phyloP scores from a whole-genome alignment of 768 basidiomycete genomes.

The Termitomyces sp. region DNA sequence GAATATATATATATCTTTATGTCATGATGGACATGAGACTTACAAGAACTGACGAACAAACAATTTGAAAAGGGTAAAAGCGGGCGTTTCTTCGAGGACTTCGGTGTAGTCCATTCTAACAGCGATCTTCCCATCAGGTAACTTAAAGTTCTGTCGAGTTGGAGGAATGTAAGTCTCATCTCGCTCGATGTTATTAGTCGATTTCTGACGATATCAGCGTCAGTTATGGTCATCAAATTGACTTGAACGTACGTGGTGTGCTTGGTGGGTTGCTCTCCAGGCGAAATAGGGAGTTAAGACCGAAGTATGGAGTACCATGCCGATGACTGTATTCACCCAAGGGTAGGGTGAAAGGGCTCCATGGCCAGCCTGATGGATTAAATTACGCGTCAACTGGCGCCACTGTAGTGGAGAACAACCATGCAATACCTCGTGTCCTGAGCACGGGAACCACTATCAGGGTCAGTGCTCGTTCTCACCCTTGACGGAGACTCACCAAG shows the following conservation, averaged over 20 bases:
- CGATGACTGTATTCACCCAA: constrained; percentile 34
- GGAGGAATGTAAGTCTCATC: constrained; percentile 72
- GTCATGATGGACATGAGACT: constrained; percentile 12
- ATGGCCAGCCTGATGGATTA: constrained; percentile 41
- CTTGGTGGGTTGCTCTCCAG: constrained; percentile 66
- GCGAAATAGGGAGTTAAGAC: constrained; percentile 59
- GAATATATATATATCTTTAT: background rate
- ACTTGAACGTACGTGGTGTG: constrained; percentile 50
- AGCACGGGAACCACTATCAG: background rate
- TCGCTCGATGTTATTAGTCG: constrained; percentile 53
- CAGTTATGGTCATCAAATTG: background rate
- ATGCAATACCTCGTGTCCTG: constrained; percentile 41
- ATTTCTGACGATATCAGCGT: constrained; percentile 27
- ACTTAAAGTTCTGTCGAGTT: constrained; percentile 35
- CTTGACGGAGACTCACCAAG: constrained; percentile 28
- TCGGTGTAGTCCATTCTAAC: constrained; percentile 41
- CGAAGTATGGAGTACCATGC: constrained; percentile 40
- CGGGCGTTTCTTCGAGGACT: constrained; percentile 47
- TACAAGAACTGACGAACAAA: constrained; percentile 48
- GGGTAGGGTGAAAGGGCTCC: constrained; percentile 39
- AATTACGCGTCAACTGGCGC: background rate
- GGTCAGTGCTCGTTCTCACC: background rate
- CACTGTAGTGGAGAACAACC: background rate
- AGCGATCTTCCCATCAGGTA: constrained; percentile 39
- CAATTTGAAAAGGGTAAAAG: constrained; percentile 46